These are phyloP conservation scores for Fusarium nodosum DNA, from an alignment of 2,329 filamentous ascomycete genomes.

Conservation along the genomic window DNA sequence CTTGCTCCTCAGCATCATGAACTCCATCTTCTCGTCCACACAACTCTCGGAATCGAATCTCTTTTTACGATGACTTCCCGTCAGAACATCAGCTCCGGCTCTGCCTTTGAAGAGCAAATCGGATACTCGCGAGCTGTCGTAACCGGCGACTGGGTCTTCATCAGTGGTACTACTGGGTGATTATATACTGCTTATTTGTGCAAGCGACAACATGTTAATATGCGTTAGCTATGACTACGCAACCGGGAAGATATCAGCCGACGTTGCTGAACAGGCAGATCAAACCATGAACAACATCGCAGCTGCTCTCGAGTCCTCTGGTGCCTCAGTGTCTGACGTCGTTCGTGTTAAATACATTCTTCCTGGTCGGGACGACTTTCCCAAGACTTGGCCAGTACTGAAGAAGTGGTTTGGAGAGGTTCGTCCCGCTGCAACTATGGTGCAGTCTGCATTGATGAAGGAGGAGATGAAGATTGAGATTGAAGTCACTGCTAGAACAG, in stretches of 20 bases:
- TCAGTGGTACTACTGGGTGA: conserved; percentile 69
- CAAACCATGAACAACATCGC: conserved; percentile 64
- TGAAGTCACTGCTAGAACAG: conserved; percentile 58
- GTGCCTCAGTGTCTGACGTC: conserved; percentile 60
- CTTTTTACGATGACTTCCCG: conserved; percentile 51
- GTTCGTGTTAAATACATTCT: conserved; percentile 67
- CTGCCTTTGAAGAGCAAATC: conserved; percentile 65
- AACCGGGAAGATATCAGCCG: conserved; percentile 60
- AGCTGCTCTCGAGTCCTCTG: conserved; percentile 60
- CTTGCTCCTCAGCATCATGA: background rate
- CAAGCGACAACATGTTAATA: background rate
- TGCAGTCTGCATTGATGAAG: conserved; percentile 65
- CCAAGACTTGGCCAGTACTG: conserved; percentile 64
- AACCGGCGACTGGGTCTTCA: conserved; percentile 64
- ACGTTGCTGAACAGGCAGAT: conserved; percentile 63
- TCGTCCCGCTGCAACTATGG: conserved; percentile 68
- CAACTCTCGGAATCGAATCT: background rate
- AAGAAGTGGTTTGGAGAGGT: conserved; percentile 64
- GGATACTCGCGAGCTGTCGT: conserved; percentile 69
- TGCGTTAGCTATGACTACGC: conserved; percentile 64
- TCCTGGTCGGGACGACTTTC: conserved; percentile 62
- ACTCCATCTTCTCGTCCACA: background rate
- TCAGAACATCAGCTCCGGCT: conserved; percentile 63
- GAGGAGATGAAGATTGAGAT: conserved; percentile 63
- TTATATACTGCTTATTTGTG: background rate